Percentiles rank a stretch among this genome's conserved stretches.
Evolutionary conservation across 148 eudicot species (phyloP).

Genomic region (Hydrangea macrophylla): DNA sequence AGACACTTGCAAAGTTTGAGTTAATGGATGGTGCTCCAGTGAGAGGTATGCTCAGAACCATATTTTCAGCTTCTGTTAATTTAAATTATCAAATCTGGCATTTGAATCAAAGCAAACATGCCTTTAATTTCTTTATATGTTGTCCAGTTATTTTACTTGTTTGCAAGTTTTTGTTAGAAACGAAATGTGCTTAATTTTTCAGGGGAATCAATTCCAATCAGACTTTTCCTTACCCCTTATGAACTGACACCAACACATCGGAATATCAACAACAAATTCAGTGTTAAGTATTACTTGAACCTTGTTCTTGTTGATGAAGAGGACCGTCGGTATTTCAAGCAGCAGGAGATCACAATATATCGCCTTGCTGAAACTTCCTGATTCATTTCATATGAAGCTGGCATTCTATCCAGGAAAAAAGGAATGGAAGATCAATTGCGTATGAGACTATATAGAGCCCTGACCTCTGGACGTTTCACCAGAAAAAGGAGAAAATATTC

Average conservation of each 20-base stretch:
- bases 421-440: neutral
- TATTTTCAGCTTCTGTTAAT: neutral
- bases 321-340: conserved; percentile 96
- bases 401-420: neutral
- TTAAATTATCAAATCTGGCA: neutral
- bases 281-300: conserved; percentile 88
- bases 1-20: conserved; percentile 97
- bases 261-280: conserved; percentile 96
- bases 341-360: conserved; percentile 85
- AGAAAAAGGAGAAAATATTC: too few relatives aligned
- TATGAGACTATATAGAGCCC: neutral
- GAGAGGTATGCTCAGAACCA: conserved; percentile 60
- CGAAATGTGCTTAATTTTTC: conserved; percentile 12
- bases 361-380: conserved; percentile 66
- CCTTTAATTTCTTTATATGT: too few relatives aligned
- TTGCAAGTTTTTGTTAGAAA: too few relatives aligned
- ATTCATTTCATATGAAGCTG: neutral
- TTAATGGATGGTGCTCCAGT: conserved; percentile 99
- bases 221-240: conserved; percentile 92
- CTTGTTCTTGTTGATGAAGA: conserved; percentile 98
- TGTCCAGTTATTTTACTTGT: too few relatives aligned
- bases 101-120: too few relatives aligned
- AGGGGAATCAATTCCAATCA: conserved; percentile 96
- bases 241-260: conserved; percentile 92
- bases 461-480: too few relatives aligned